Percentiles rank a stretch among this genome's conserved stretches.
These are phyloP conservation scores for Oryza glumipatula DNA, from an alignment of 176 grass and related monocot genomes.

Conservation along the genomic window DNA sequence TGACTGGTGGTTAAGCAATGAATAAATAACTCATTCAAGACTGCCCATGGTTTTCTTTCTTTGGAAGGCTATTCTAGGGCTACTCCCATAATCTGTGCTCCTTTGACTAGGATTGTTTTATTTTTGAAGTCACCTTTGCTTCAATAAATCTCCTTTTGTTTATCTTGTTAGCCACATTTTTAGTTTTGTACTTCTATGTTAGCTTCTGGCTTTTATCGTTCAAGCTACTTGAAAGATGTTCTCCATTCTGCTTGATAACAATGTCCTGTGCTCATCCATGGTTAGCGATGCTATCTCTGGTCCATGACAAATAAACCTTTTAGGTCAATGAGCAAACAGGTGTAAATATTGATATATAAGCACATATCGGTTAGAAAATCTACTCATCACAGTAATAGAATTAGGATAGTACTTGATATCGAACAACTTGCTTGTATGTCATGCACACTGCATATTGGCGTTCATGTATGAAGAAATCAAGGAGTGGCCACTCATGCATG, in stretches of 20 bases:
- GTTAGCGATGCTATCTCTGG: background rate
- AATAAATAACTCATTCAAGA: no score
- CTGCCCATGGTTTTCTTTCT: no score
- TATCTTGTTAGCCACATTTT: background rate
- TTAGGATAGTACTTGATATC: background rate
- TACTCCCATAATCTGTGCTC: no score
- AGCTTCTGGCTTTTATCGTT: background rate
- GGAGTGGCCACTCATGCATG: background rate
- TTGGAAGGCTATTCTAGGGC: no score
- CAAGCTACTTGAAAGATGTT: background rate
- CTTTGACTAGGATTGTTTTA: no score
- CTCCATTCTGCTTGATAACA: slow-evolving; percentile 21
- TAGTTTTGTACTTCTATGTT: background rate
- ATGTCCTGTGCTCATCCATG: background rate
- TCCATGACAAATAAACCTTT: background rate
- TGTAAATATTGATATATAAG: background rate
- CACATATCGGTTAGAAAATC: background rate
- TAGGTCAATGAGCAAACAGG: background rate
- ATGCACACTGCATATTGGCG: background rate
- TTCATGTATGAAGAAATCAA: background rate
- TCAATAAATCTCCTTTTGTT: background rate
- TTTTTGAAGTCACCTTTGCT: no score
- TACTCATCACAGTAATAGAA: background rate
- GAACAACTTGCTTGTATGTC: background rate
- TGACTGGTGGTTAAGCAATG: no score